These are phyloP conservation scores for Russula sp. DNA, from an alignment of 768 basidiomycete species.

Conservation along the genomic window DNA sequence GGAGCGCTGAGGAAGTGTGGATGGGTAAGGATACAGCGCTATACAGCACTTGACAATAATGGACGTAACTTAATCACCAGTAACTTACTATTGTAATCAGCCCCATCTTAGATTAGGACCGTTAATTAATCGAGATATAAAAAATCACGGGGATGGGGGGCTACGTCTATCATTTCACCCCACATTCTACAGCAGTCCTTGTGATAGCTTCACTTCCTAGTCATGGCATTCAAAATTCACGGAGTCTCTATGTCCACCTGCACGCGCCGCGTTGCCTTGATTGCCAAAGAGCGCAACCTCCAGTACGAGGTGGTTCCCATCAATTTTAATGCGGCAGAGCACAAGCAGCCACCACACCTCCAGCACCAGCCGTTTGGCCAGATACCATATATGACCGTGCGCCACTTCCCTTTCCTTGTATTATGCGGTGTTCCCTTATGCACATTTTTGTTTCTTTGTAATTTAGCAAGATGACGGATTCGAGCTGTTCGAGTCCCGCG, in stretches of 20 bases:
- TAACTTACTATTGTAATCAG: too few species aligned
- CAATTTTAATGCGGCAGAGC: neutral
- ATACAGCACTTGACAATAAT: too few species aligned
- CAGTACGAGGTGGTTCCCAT: neutral
- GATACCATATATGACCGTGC: slow-evolving; percentile 14
- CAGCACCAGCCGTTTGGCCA: slow-evolving; percentile 26
- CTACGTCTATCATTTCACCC: neutral
- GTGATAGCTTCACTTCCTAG: neutral
- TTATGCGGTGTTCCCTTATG: neutral
- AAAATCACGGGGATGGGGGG: neutral
- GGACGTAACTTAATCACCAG: too few species aligned
- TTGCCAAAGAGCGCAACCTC: slow-evolving; percentile 19
- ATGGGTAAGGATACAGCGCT: too few species aligned
- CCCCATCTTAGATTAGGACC: too few species aligned
- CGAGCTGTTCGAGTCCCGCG: slow-evolving; percentile 35
- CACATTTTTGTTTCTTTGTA: neutral
- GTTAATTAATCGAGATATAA: neutral
- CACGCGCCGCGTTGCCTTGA: slow-evolving; percentile 20
- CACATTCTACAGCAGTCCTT: neutral
- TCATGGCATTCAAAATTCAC: slow-evolving; percentile 15
- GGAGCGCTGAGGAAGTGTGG: too few species aligned
- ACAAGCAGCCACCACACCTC: slow-evolving; percentile 1
- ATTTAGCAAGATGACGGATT: slow-evolving; percentile 34
- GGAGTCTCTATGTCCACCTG: neutral
- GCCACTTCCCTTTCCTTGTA: neutral